Evolutionary conservation across 2,329 filamentous ascomycete genomes (phyloP), one percentile per base, ranked within the genome.

Genomic region (Ramularia endophylla): DNA sequence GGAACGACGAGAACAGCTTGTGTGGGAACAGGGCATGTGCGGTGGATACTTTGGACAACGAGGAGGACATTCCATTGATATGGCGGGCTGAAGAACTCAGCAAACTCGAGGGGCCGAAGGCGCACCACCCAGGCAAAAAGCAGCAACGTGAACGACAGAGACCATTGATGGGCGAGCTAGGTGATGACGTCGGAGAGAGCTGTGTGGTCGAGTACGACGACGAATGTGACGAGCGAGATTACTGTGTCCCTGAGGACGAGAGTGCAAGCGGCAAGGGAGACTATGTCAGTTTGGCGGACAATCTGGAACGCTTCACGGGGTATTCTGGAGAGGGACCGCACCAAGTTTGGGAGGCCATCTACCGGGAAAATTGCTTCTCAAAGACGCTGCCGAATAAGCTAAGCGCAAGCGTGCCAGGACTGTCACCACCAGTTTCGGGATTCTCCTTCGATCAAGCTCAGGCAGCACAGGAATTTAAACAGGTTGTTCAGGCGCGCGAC

Each of bases 151-250:
- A 88, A 60, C 72, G 82, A 36, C 67, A 84, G 54, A 75, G 78
- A 42, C 92, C 92, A 15, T 69, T 97, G 5, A 80, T 87, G 54
- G 90, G 90, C 12, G 75, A 81, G 55, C 68, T 98, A 7, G 92
- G 92, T 34, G 87, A 89, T 38, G 71, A 83, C 41, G 90, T 95
- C 0, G 88, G 87, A 38, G 92, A 98, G 70, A 95, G 87, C 64
- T 98, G 92, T 62, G 88, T 98, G 33, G 83, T 97, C 13, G 92
- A 98, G 68, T 94, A 94, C 60, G 90, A 97, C 58, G 90, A 95
- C 58, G 90, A 95, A 65, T 95, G 88, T 65, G 90, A 97, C 67
- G 85, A 95, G 53, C 79, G 92, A 51, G 92, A 98, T 63, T 98
- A 97, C 65, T 98, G 92, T 66, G 80, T 97, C 4, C 87, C 88